Base-by-base conservation (phyloP, 2,329 filamentous ascomycete genomes). In the Pseudogymnoascus sp. region DNA sequence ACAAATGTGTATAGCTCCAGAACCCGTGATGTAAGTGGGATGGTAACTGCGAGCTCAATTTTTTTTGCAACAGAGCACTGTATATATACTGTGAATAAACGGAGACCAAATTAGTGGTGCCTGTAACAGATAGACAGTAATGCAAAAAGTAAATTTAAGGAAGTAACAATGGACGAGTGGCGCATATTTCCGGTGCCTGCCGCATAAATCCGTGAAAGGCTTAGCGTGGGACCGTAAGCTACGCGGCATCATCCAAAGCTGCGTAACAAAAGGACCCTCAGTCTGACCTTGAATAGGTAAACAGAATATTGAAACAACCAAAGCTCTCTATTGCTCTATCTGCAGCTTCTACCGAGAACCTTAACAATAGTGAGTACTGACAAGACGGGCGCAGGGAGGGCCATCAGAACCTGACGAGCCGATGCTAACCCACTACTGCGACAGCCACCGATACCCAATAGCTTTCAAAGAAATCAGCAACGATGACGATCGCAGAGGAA, bases 401-500 rank as follows among this genome's bases (percentile, higher is more conserved):
- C 49, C 49, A 14, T 55, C 49, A 55, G 16, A 3, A 33, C n/a
- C 49, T 12, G 49, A 9, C 49, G 49, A 55, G 28, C 49, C 49
- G 28, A 33, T 55, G 49, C 49, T 55, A 55, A 55, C 11, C 49
- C 49, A 19, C 45, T 30, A 19, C 49, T 55, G 49, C 28, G 49
- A 55, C 49, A 55, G 49, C 28, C 49, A 55, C 25, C 49, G 35
- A 60, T 38, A 19, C 58, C 58, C 33, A 41, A 41, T 60, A 60
- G 38, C 58, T 60, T 60, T 38, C 58, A 55, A 55, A 55, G 49
- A 58, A 55, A 65, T 61, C 67, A 71, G 72, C 69, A 80, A 86
- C 78, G 66, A 89, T 89, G 86, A 83, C 85, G 74, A 80, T 89
- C 78, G 83, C 83, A 76, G 86, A 89, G 72, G 86, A 89, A 76